Evolutionary conservation across 2,329 filamentous ascomycete species (phyloP).

Genomic region (Talaromyces sp.): DNA sequence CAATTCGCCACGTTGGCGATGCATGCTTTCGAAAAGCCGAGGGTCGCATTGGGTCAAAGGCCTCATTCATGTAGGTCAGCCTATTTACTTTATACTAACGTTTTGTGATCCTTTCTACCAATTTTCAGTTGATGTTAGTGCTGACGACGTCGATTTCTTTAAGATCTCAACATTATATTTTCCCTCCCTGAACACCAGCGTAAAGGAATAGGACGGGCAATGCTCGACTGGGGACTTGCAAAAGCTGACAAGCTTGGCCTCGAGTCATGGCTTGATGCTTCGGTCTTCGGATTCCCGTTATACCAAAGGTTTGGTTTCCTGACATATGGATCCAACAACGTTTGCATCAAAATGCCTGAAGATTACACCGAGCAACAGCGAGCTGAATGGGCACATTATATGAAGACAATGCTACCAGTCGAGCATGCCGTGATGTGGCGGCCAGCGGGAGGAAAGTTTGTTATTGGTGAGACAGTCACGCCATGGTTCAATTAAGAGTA

Average conservation of each 20-base stretch:
- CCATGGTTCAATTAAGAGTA: conserved; percentile 1
- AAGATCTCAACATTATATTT: conserved; percentile 11
- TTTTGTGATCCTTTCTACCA: not conserved
- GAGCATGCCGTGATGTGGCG: conserved; percentile 11
- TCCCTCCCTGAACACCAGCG: conserved; percentile 4
- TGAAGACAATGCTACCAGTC: not conserved
- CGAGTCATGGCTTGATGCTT: conserved; percentile 7
- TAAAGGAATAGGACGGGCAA: conserved; percentile 6
- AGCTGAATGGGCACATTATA: conserved; percentile 11
- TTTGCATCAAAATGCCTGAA: not conserved
- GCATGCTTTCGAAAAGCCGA: conserved; percentile 6
- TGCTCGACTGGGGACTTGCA: conserved; percentile 5
- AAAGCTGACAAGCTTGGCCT: conserved; percentile 8
- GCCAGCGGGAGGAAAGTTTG: conserved; percentile 3
- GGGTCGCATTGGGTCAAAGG: conserved; percentile 1
- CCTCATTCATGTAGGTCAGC: conserved; percentile 7
- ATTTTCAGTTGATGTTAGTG: not conserved
- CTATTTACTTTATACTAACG: not conserved
- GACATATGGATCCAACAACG: conserved; percentile 8
- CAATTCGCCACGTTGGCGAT: conserved; percentile 6
- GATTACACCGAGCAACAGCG: not conserved
- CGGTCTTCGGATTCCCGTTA: not conserved
- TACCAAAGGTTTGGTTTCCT: conserved; percentile 8
- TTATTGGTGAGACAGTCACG: conserved; percentile 11
- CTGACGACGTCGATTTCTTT: not conserved